Evolutionary conservation across 2,329 filamentous ascomycete species (phyloP).

Genomic region (Ophiosphaerella narmari): DNA sequence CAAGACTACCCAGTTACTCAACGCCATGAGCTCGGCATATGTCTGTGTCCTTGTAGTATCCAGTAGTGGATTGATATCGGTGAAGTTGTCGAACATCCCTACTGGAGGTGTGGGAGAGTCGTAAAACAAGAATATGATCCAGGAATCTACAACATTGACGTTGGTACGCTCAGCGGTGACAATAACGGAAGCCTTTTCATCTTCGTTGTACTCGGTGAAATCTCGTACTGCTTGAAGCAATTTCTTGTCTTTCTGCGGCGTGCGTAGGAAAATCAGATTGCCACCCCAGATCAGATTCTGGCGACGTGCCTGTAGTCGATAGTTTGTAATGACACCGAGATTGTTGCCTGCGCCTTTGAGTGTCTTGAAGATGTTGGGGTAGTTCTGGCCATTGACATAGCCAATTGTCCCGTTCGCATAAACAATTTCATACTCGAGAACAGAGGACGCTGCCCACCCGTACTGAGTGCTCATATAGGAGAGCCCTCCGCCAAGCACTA

Average conservation of each 20-base stretch:
- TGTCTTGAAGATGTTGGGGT: slow-evolving; percentile 44
- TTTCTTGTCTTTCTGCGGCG: slow-evolving; percentile 42
- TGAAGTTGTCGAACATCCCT: slow-evolving; percentile 62
- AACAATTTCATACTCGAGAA: slow-evolving; percentile 52
- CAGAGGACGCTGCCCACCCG: slow-evolving; percentile 53
- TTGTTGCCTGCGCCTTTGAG: slow-evolving; percentile 48
- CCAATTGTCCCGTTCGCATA: slow-evolving; percentile 52
- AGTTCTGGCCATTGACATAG: slow-evolving; percentile 22
- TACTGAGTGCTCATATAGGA: slow-evolving; percentile 47
- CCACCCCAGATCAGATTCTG: slow-evolving; percentile 52
- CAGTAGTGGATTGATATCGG: slow-evolving; percentile 49
- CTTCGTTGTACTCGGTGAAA: slow-evolving; percentile 61
- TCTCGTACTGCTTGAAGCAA: slow-evolving; percentile 57
- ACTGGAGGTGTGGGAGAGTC: slow-evolving; percentile 50
- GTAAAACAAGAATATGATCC: slow-evolving; percentile 42
- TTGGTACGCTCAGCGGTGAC: slow-evolving; percentile 36
- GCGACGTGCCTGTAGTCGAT: slow-evolving; percentile 26
- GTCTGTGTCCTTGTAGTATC: slow-evolving; percentile 55
- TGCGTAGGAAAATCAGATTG: slow-evolving; percentile 50
- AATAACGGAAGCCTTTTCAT: slow-evolving; percentile 38
- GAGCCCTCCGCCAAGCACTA: slow-evolving; percentile 51
- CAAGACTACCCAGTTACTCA: slow-evolving; percentile 51
- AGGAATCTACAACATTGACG: slow-evolving; percentile 33
- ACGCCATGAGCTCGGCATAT: slow-evolving; percentile 53
- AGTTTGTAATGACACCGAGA: slow-evolving; percentile 47